Conservation (phyloP, 228 moss, liverwort and hornwort genomes). For the Sphagnum magellanicum region DNA sequence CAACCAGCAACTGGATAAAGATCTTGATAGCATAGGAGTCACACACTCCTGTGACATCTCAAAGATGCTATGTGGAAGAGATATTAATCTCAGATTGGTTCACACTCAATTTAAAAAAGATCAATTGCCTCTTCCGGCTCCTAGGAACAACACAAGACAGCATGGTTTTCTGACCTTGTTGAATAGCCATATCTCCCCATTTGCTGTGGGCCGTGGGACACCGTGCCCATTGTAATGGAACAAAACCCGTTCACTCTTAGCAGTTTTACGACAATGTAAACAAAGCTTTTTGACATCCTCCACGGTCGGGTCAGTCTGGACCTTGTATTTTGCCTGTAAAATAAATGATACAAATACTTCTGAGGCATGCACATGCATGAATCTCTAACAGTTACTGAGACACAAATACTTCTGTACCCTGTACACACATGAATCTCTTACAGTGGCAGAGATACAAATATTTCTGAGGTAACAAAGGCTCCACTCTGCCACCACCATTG, state of each 20-base stretch:
- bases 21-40: too few relatives aligned
- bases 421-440: background rate
- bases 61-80: background rate
- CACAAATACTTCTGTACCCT: background rate
- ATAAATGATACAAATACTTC: constrained; percentile 3
- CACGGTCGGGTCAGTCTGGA: constrained; percentile 86
- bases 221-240: constrained; percentile 99
- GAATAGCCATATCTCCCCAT: constrained; percentile 98
- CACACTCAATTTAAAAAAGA: background rate
- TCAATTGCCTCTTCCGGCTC: background rate
- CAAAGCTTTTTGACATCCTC: constrained; percentile 91
- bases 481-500: too few relatives aligned
- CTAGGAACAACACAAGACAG: background rate
- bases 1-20: background rate
- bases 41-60: background rate
- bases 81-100: too few relatives aligned
- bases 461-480: too few relatives aligned
- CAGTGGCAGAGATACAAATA: background rate
- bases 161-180: constrained; percentile 57
- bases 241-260: constrained; percentile 84
- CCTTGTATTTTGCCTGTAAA: constrained; percentile 75
- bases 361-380: too few relatives aligned
- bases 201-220: constrained; percentile 86
- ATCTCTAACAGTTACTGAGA: background rate
- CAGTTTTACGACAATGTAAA: constrained; percentile 76